Evolutionary conservation across 495 filamentous ascomycete species (phyloP).

Genomic region (Penicillium chermesinum): DNA sequence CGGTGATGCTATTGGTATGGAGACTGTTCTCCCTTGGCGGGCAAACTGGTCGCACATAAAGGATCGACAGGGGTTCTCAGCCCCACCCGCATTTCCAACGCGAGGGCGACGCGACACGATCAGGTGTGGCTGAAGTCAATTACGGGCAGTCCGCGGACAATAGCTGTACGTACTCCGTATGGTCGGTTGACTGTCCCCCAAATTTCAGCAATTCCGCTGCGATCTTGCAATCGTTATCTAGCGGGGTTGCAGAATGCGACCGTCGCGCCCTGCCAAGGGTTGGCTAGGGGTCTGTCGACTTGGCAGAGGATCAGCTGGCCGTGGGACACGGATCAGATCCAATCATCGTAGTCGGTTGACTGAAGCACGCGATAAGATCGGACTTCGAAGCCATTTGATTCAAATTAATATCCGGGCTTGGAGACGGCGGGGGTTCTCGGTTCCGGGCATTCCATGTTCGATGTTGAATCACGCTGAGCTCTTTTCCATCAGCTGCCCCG

Average conservation of each 20-base stretch:
- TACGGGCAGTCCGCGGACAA: too few species aligned
- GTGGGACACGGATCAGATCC: too few species aligned
- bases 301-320: background rate
- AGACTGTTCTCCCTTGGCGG: constrained; percentile 3
- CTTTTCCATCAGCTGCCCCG: too few species aligned
- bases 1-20: constrained; percentile 20
- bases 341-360: too few species aligned
- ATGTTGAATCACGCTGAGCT: background rate
- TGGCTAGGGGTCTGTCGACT: background rate
- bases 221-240: background rate
- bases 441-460: background rate
- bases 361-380: background rate
- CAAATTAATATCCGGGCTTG: background rate
- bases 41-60: constrained; percentile 5
- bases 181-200: too few species aligned
- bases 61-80: constrained; percentile 16
- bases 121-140: background rate
- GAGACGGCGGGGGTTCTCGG: background rate
- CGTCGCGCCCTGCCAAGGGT: background rate
- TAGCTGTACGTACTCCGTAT: too few species aligned
- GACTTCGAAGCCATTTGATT: background rate
- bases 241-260: background rate
- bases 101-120: constrained; percentile 8
- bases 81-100: constrained; percentile 6
- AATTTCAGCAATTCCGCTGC: too few species aligned